Evolutionary conservation across 345 rosid species (phyloP).

Genomic region (Populus simonii): DNA sequence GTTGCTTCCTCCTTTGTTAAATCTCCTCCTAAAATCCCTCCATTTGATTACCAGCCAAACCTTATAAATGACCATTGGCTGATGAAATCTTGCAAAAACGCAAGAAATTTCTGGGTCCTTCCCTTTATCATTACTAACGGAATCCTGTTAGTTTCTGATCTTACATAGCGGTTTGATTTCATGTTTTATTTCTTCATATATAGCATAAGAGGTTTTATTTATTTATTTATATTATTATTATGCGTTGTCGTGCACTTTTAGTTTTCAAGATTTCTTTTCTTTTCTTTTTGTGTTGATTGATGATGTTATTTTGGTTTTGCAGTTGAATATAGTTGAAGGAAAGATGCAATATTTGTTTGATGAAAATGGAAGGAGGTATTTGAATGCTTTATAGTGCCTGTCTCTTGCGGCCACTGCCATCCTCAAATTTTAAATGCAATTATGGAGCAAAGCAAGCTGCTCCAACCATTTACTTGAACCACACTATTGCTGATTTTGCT

Average conservation of each 20-base stretch:
- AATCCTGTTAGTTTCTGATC: constrained; percentile 59
- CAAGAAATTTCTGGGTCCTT: constrained; percentile 81
- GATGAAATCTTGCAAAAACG: constrained; percentile 73
- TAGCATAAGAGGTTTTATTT: too few species aligned
- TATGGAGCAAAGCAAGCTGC: constrained; percentile 71
- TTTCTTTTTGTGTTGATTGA: neutral
- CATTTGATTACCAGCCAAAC: too few species aligned
- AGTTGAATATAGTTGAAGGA: constrained; percentile 95
- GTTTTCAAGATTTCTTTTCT: neutral
- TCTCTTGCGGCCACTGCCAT: constrained; percentile 96
- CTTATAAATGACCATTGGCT: constrained; percentile 50
- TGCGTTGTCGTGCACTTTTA: neutral
- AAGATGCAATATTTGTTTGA: constrained; percentile 96
- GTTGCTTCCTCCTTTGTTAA: too few species aligned
- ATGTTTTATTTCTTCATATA: neutral
- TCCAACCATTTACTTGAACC: constrained; percentile 87
- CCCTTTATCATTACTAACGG: constrained; percentile 79
- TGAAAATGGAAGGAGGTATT: constrained; percentile 68
- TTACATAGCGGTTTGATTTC: neutral
- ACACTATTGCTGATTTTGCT: constrained; percentile 80
- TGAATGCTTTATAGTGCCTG: constrained; percentile 88
- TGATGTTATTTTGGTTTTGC: neutral
- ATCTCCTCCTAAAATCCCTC: too few species aligned
- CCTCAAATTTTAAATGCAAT: constrained; percentile 71
- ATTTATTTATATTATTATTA: too few species aligned